Evolutionary conservation across 179 eudicot genomes (phyloP).

Genomic region (Carnegiea gigantea): DNA sequence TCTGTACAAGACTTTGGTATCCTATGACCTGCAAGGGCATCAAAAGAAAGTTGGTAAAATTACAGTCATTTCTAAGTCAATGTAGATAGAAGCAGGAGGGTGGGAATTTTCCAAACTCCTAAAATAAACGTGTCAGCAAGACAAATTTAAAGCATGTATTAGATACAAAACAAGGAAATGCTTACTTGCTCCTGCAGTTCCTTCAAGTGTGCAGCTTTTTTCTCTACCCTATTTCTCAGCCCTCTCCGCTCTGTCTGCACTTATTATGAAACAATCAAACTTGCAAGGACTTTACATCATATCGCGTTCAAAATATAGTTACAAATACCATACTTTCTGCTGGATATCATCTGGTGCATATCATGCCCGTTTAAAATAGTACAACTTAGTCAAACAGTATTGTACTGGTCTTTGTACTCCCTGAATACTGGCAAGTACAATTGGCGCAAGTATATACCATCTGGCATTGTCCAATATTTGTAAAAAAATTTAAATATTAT

Average conservation of each 20-base stretch:
- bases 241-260: conserved; percentile 62
- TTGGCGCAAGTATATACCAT: background rate
- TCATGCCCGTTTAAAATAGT: background rate
- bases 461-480: background rate
- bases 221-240: conserved; percentile 60
- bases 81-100: background rate
- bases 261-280: conserved; percentile 15
- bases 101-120: background rate
- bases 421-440: background rate
- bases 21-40: conserved; percentile 47
- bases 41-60: background rate
- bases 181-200: conserved; percentile 89
- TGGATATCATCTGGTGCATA: background rate
- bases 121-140: background rate
- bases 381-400: background rate
- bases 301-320: background rate
- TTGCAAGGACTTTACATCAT: background rate
- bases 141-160: background rate
- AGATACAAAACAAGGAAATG: conserved; percentile 12
- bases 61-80: background rate
- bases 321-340: background rate
- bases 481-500: no score
- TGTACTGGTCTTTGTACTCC: no score
- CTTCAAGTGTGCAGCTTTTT: conserved; percentile 78
- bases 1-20: conserved; percentile 65